Evolutionary conservation across 192 early-diverging fungal genomes (phyloP).

Genomic region (Gamsiella multidivaricata): DNA sequence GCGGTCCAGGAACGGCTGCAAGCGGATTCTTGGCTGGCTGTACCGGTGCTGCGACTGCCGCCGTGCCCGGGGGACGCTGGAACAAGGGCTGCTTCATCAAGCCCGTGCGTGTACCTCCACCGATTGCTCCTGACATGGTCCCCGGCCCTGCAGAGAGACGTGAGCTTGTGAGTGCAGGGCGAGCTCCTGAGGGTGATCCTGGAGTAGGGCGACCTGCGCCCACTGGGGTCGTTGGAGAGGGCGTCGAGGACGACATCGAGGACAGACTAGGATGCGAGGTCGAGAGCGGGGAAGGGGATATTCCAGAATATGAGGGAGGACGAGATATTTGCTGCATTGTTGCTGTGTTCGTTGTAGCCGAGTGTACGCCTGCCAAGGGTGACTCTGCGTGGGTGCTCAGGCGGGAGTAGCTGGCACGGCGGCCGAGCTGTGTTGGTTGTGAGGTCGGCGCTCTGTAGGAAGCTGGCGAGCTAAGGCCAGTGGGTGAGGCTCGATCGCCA

Average conservation of each 20-base stretch:
- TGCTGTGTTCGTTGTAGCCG: conserved; percentile 5
- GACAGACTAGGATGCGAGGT: conserved; percentile 37
- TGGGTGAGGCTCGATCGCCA: conserved; percentile 30
- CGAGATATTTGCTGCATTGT: conserved; percentile 24
- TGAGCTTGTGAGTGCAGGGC: conserved; percentile 15
- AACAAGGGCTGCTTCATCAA: conserved; percentile 37
- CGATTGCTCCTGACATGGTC: background rate
- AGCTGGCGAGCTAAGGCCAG: conserved; percentile 16
- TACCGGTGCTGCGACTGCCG: conserved; percentile 1
- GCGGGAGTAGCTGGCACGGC: conserved; percentile 25
- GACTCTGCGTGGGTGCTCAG: conserved; percentile 16
- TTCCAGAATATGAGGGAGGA: conserved; percentile 31
- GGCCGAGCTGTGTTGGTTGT: conserved; percentile 38
- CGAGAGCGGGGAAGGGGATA: conserved; percentile 24
- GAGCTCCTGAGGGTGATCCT: conserved; percentile 37
- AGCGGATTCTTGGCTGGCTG: conserved; percentile 25
- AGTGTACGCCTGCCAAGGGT: background rate
- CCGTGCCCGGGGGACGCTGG: conserved; percentile 19
- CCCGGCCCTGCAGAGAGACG: conserved; percentile 28
- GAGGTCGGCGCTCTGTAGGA: conserved; percentile 15
- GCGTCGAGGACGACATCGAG: conserved; percentile 22
- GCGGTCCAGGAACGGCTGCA: conserved; percentile 15
- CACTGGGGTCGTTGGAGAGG: conserved; percentile 24
- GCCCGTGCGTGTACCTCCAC: conserved; percentile 12
- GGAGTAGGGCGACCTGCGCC: conserved; percentile 12